Evolutionary conservation across 2,329 filamentous ascomycete genomes (phyloP).

Genomic region (Colletotrichum liriopes): DNA sequence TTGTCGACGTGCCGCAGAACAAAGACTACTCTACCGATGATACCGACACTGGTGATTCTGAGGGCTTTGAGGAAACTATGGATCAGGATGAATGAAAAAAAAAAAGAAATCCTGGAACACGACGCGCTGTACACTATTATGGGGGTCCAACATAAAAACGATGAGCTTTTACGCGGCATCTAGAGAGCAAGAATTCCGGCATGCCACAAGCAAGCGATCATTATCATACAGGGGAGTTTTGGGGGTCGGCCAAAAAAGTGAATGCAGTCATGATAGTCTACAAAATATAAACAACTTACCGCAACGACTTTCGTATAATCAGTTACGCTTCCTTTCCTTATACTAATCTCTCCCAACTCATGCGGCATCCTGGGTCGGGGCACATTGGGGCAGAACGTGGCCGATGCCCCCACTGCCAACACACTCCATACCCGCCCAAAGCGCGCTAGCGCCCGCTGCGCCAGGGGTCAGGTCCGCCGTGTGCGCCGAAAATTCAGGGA

Average conservation of each 20-base stretch:
- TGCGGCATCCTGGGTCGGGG: constrained; percentile 20
- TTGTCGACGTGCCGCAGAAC: constrained; percentile 28
- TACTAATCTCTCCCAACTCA: constrained; percentile 28
- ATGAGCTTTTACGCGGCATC: neutral
- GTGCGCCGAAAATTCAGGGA: constrained; percentile 39
- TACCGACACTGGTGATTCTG: constrained; percentile 36
- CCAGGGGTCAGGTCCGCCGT: constrained; percentile 30
- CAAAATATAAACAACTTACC: neutral
- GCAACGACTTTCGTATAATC: neutral
- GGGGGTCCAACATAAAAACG: neutral
- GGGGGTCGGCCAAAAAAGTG: neutral
- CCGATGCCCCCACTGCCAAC: constrained; percentile 36
- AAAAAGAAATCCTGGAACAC: neutral
- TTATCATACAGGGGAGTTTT: constrained; percentile 12
- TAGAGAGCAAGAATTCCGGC: neutral
- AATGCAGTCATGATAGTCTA: neutral
- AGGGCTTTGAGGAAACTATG: constrained; percentile 40
- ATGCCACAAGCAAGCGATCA: constrained; percentile 15
- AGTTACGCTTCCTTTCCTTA: neutral
- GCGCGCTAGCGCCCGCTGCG: constrained; percentile 24
- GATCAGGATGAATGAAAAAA: constrained; percentile 31
- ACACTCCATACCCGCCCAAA: constrained; percentile 29
- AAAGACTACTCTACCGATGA: constrained; percentile 19
- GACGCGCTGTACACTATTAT: constrained; percentile 15
- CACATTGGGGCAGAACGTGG: constrained; percentile 8